A percentile compares a stretch with the other conserved stretches of the same genome.
Evolutionary conservation across 192 early-diverging fungal genomes (phyloP).

Genomic region (Backusella mclennaniae): DNA sequence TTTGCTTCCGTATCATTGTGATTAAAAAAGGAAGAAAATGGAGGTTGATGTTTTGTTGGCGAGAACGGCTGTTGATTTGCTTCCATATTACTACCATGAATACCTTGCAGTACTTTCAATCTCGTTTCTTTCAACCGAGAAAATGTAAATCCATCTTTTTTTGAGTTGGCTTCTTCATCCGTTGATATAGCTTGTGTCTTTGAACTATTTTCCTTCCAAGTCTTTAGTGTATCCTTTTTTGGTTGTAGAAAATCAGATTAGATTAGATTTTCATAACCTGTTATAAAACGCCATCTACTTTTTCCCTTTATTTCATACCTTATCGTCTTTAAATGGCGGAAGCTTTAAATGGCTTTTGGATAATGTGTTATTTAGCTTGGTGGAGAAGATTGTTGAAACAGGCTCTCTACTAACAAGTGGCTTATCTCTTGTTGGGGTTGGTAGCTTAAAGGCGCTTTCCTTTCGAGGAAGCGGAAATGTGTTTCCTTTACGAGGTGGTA

Average conservation of each 20-base stretch:
- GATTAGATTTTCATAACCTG: not conserved
- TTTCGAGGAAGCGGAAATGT: constrained; percentile 4
- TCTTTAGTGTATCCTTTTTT: not conserved
- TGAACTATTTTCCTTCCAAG: not conserved
- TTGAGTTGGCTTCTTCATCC: not conserved
- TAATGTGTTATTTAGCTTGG: not conserved
- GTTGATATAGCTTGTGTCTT: not conserved
- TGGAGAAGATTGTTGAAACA: not conserved
- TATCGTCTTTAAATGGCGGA: not conserved
- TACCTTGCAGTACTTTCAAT: not conserved
- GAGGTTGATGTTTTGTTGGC: not conserved
- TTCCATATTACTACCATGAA: not conserved
- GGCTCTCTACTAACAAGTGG: not conserved
- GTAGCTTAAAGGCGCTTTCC: not conserved
- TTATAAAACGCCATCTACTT: not conserved
- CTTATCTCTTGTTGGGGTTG: constrained; percentile 6
- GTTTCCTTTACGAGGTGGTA: not conserved
- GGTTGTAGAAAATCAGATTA: not conserved
- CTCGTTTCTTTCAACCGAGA: not conserved
- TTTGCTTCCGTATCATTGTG: not conserved
- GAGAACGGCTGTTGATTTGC: not conserved
- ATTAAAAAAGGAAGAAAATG: not conserved
- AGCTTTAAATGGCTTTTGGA: not conserved
- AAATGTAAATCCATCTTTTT: not conserved
- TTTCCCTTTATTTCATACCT: not conserved